A percentile compares a stretch with the other conserved stretches of the same genome.
Evolutionary conservation across 352 stramenopile species (phyloP).

Genomic region (Phytophthora sp.): DNA sequence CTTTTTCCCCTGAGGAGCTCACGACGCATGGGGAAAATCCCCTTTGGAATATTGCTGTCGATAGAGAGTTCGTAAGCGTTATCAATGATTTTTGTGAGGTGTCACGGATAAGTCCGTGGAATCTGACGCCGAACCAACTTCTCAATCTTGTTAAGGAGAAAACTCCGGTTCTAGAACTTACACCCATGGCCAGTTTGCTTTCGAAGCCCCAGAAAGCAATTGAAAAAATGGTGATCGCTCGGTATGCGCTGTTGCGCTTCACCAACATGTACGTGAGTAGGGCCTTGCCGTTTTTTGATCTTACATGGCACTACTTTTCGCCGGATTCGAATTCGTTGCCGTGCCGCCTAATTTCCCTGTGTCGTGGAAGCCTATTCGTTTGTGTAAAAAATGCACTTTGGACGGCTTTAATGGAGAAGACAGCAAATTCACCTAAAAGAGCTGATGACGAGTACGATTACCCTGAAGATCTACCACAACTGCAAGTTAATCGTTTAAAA

Average conservation of each 20-base stretch:
- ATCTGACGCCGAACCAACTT: conserved; percentile 49
- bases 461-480: conserved; percentile 84
- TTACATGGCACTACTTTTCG: conserved; percentile 80
- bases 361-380: conserved; percentile 76
- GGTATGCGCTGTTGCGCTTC: conserved; percentile 72
- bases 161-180: conserved; percentile 15
- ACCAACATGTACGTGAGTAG: conserved; percentile 78
- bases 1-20: conserved; percentile 28
- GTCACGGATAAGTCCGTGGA: conserved; percentile 64
- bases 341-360: conserved; percentile 57
- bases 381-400: conserved; percentile 85
- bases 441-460: conserved; percentile 94
- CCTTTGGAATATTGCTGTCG: conserved; percentile 45
- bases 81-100: conserved; percentile 66
- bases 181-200: conserved; percentile 8
- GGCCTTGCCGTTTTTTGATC: conserved; percentile 77
- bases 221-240: conserved; percentile 46
- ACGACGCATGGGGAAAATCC: conserved; percentile 33
- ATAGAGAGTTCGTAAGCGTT: conserved; percentile 46
- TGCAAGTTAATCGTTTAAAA: conserved; percentile 88
- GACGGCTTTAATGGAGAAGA: conserved; percentile 72
- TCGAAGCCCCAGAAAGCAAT: conserved; percentile 6
- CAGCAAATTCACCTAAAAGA: conserved; percentile 75
- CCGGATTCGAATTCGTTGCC: conserved; percentile 29
- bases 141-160: conserved; percentile 41